Evolutionary conservation across 108 stramenopile genomes (phyloP).

Genomic region (Fragilaria radians): DNA sequence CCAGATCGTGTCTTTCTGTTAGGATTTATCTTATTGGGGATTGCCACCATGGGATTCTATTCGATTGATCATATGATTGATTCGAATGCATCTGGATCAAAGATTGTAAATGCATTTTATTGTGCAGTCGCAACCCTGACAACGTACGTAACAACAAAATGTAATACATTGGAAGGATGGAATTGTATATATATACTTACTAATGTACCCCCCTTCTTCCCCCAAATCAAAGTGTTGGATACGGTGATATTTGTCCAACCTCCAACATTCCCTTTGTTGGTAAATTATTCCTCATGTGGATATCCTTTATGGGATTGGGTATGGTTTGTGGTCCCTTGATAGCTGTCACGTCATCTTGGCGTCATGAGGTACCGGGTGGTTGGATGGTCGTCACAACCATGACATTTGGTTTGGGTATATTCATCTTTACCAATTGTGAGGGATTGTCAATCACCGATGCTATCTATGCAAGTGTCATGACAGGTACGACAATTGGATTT

Average conservation of each 20-base stretch:
- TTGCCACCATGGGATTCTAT: slow-evolving; percentile 26
- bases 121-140: slow-evolving; percentile 50
- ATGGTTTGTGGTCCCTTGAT: slow-evolving; percentile 55
- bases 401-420: slow-evolving; percentile 28
- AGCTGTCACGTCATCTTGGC: slow-evolving; percentile 39
- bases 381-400: slow-evolving; percentile 12
- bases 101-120: slow-evolving; percentile 39
- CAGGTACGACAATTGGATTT: slow-evolving; percentile 40
- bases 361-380: slow-evolving; percentile 33
- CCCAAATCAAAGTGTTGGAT: slow-evolving; percentile 32
- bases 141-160: slow-evolving; percentile 42
- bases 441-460: slow-evolving; percentile 35
- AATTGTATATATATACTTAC: too few species aligned
- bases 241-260: slow-evolving; percentile 52
- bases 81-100: slow-evolving; percentile 15
- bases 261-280: slow-evolving; percentile 20
- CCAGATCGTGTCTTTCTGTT: neutral
- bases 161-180: too few species aligned
- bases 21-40: neutral
- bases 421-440: slow-evolving; percentile 24
- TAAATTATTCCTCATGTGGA: slow-evolving; percentile 27
- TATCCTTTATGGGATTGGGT: slow-evolving; percentile 40
- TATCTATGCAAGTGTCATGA: slow-evolving; percentile 33
- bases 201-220: neutral
- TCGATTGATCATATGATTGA: slow-evolving; percentile 36